Evolutionary conservation across 2,329 filamentous ascomycete species (phyloP).

Genomic region (Dactylellina haptotyla): DNA sequence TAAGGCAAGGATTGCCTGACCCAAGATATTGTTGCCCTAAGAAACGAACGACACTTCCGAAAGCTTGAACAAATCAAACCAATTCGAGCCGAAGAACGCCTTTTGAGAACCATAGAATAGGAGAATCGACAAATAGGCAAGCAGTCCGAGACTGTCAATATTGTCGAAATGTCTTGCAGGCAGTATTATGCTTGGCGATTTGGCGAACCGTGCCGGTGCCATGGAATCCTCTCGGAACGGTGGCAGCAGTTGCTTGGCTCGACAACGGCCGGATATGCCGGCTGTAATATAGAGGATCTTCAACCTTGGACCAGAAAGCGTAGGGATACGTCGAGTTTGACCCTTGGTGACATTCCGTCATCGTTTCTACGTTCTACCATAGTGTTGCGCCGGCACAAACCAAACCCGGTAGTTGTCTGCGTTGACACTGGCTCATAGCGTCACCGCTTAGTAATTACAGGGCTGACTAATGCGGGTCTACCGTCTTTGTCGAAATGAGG

Average conservation of each 20-base stretch:
- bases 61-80: constrained; percentile 1
- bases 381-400: no score
- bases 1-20: constrained; percentile 25
- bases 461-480: neutral
- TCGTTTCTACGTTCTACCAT: no score
- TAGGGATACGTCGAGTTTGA: neutral
- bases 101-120: no score
- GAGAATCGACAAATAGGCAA: neutral
- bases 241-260: neutral
- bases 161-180: no score
- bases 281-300: constrained; percentile 10
- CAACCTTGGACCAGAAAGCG: constrained; percentile 15
- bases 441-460: neutral
- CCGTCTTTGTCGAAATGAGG: neutral
- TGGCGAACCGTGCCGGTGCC: neutral
- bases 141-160: neutral
- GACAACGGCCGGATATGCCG: constrained; percentile 1
- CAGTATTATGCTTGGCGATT: constrained; percentile 11
- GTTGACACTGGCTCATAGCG: neutral
- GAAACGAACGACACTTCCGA: constrained; percentile 25
- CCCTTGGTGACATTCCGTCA: neutral
- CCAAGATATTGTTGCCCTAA: neutral
- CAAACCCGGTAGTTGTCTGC: no score
- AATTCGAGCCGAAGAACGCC: constrained; percentile 11
- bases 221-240: neutral